Percentiles rank a stretch among this genome's conserved stretches.
phyloP scores from a whole-genome alignment of 148 eudicot species.

The Rheum nobile region DNA sequence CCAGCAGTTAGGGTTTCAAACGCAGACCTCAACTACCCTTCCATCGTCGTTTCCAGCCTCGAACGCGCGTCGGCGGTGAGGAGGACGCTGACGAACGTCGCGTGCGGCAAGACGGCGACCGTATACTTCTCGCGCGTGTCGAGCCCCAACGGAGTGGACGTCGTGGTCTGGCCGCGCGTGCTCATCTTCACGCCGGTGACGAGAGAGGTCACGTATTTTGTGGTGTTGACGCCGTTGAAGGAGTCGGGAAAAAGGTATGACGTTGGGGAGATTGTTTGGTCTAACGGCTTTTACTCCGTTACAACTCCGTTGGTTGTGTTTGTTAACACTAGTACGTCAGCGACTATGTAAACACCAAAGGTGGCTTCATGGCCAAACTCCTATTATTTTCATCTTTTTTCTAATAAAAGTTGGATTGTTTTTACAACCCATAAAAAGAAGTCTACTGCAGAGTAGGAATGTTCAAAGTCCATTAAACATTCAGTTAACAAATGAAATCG shows the following conservation, averaged over 20 bases:
- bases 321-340: background rate
- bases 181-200: background rate
- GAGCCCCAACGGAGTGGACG: background rate
- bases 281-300: background rate
- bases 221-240: background rate
- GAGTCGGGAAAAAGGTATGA: constrained; percentile 1
- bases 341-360: background rate
- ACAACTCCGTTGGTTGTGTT: background rate
- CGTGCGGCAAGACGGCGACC: background rate
- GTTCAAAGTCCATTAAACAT: too few relatives aligned
- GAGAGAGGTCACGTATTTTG: constrained; percentile 1
- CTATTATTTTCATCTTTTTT: too few relatives aligned
- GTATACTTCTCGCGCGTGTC: background rate
- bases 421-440: too few relatives aligned
- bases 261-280: constrained; percentile 1
- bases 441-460: too few relatives aligned
- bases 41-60: background rate
- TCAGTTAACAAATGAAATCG: too few relatives aligned
- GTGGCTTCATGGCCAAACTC: too few relatives aligned
- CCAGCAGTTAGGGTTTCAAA: background rate
- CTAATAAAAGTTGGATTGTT: too few relatives aligned
- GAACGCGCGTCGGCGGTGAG: background rate
- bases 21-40: constrained; percentile 5
- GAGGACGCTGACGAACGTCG: constrained; percentile 1
- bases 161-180: background rate